These are phyloP conservation scores for Lentinula edodes DNA, from an alignment of 768 basidiomycete genomes.

Conservation along the genomic window DNA sequence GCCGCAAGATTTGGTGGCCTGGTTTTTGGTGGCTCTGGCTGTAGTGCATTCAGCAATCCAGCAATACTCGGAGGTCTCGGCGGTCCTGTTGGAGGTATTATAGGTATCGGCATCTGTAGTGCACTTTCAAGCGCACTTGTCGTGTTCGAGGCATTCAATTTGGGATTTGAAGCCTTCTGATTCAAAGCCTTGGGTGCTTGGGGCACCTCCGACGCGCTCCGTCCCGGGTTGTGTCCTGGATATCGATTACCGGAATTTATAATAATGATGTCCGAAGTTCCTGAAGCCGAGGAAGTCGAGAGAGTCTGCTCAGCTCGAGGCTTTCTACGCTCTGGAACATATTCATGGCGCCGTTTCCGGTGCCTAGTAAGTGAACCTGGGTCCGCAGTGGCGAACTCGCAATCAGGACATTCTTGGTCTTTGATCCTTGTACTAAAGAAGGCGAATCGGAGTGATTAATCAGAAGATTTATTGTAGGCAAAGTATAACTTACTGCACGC, in stretches of 20 bases:
- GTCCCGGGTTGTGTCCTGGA: background rate
- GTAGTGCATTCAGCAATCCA: background rate
- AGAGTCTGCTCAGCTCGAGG: background rate
- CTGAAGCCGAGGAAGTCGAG: background rate
- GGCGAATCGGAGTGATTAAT: background rate
- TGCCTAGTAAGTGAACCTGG: constrained; percentile 1
- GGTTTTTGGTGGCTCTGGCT: background rate
- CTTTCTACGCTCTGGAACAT: background rate
- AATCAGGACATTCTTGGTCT: constrained; percentile 2
- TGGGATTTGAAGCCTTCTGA: background rate
- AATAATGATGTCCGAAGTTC: background rate
- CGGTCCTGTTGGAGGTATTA: background rate
- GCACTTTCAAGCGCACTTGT: background rate
- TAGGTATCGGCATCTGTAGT: background rate
- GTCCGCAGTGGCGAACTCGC: background rate
- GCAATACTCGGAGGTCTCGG: background rate
- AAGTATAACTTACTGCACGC: background rate
- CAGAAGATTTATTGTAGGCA: too few species aligned
- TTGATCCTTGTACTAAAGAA: background rate
- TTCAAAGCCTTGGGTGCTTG: background rate
- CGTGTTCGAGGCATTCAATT: background rate
- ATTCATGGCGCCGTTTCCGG: background rate
- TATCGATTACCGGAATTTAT: background rate
- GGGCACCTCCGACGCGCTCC: background rate
- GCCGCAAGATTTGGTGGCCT: background rate